Evolutionary conservation across 306 rosid species (phyloP).

Genomic region (Styphnolobium japonicum): DNA sequence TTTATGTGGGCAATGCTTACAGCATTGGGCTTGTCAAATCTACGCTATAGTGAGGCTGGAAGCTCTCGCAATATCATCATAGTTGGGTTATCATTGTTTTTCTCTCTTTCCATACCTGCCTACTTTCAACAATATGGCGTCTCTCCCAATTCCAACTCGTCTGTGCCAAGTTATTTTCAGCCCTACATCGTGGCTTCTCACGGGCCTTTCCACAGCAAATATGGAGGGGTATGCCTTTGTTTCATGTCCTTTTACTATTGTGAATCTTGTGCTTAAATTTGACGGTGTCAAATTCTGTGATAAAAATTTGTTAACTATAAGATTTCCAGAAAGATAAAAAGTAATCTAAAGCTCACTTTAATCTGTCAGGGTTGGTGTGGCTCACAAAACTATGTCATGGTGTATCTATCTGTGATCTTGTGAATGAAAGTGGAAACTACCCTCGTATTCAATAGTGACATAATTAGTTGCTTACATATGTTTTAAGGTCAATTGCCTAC

Average conservation of each 20-base stretch:
- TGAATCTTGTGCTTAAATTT: conserved; percentile 17
- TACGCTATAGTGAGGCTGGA: conserved; percentile 98
- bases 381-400: not conserved
- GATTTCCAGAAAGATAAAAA: not conserved
- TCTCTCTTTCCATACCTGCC: conserved; percentile 92
- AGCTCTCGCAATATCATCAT: conserved; percentile 97
- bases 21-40: conserved; percentile 92
- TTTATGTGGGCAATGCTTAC: conserved; percentile 99
- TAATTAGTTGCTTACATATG: not conserved
- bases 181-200: conserved; percentile 93
- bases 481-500: conserved; percentile 11
- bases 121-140: conserved; percentile 95
- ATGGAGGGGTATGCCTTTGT: conserved; percentile 78
- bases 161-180: conserved; percentile 95
- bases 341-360: conserved; percentile 13
- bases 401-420: conserved; percentile 9
- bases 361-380: not conserved
- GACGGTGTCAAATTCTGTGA: not conserved
- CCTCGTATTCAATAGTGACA: not conserved
- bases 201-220: conserved; percentile 76
- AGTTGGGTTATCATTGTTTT: conserved; percentile 88
- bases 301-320: not conserved
- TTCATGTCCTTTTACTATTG: not conserved
- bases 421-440: too few relatives aligned
- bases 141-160: conserved; percentile 71